These are phyloP conservation scores for Pseudocercospora fuligena DNA, from an alignment of 2,329 filamentous ascomycete species.

Conservation along the genomic window DNA sequence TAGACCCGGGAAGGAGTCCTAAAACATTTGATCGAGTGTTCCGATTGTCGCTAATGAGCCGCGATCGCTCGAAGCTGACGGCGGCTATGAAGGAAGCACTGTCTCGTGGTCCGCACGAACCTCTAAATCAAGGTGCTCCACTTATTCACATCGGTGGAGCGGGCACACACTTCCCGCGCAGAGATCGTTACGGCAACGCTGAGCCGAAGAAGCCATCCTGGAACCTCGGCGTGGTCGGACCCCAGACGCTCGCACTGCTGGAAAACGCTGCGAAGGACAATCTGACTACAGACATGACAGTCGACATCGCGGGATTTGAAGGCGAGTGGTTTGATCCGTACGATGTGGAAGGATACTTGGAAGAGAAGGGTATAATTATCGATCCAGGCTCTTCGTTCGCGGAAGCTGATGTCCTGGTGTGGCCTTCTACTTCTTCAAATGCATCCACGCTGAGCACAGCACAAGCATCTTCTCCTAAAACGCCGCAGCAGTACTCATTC, in stretches of 20 bases:
- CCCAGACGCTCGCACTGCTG: conserved; percentile 35
- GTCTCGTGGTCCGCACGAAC: conserved; percentile 47
- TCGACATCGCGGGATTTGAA: conserved; percentile 66
- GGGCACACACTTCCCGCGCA: conserved; percentile 64
- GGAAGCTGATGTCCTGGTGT: conserved; percentile 53
- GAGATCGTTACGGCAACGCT: conserved; percentile 60
- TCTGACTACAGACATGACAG: conserved; percentile 40
- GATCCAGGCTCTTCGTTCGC: conserved; percentile 65
- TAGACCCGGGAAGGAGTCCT: conserved; percentile 47
- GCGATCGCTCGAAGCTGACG: conserved; percentile 29
- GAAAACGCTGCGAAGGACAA: conserved; percentile 34
- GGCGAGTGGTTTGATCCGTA: conserved; percentile 78
- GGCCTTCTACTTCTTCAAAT: neutral
- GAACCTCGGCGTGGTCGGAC: conserved; percentile 38
- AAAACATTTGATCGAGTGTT: conserved; percentile 34
- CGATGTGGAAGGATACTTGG: conserved; percentile 77
- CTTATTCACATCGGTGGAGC: conserved; percentile 70
- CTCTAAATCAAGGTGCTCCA: conserved; percentile 65
- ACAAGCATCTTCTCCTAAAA: neutral
- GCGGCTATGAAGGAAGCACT: conserved; percentile 47
- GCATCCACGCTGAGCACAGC: neutral
- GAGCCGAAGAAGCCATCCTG: conserved; percentile 46
- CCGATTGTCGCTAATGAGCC: conserved; percentile 32
- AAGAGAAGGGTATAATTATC: conserved; percentile 65
- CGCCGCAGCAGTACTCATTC: neutral